phyloP scores from a whole-genome alignment of 257 asterid genomes.

The Solanum tacnaense region DNA sequence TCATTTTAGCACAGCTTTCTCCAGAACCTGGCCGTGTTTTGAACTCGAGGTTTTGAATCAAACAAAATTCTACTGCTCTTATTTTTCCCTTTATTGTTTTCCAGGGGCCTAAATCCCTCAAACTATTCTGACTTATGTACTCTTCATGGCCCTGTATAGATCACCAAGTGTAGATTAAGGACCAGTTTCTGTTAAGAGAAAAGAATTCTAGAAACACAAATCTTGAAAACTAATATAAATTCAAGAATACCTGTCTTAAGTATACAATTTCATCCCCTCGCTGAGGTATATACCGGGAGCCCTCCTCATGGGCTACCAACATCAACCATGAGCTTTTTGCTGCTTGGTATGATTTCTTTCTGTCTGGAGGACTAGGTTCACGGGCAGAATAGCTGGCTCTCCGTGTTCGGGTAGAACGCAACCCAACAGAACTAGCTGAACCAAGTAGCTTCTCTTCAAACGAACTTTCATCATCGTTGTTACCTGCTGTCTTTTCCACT shows the following conservation, averaged over 20 bases:
- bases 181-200: background rate
- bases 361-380: constrained; percentile 48
- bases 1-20: constrained; percentile 90
- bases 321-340: constrained; percentile 76
- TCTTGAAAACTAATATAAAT: background rate
- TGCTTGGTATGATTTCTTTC: constrained; percentile 49
- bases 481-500: constrained; percentile 32
- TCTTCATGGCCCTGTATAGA: constrained; percentile 81
- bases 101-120: constrained; percentile 68
- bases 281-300: constrained; percentile 83
- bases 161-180: constrained; percentile 1
- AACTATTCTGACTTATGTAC: constrained; percentile 31
- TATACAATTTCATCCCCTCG: constrained; percentile 75
- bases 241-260: constrained; percentile 62
- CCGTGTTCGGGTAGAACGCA: constrained; percentile 61
- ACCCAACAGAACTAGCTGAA: constrained; percentile 38
- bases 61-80: constrained; percentile 75
- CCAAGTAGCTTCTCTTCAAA: constrained; percentile 43
- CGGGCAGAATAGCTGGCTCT: constrained; percentile 41
- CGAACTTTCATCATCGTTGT: constrained; percentile 40
- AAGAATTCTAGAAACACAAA: background rate
- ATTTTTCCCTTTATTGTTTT: constrained; percentile 47
- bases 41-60: constrained; percentile 65
- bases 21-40: constrained; percentile 82
- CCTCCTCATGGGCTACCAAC: constrained; percentile 78